A percentile compares a stretch with the other conserved stretches of the same genome.
Conservation (phyloP, 2,329 filamentous ascomycete genomes). For the Ustilaginoidea virens region DNA sequence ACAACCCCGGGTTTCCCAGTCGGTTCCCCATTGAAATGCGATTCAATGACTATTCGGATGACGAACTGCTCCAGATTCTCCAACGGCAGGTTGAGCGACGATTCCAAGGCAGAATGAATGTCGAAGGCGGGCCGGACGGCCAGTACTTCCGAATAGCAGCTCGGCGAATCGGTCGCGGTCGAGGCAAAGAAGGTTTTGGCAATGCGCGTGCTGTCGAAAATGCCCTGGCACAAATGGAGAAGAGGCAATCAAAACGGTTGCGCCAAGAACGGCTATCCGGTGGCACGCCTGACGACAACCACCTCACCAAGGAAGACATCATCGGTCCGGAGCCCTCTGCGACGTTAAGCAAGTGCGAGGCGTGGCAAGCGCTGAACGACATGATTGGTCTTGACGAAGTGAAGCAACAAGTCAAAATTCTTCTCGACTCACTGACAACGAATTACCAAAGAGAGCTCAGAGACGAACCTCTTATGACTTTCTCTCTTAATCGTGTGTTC, state of each 20-base stretch:
- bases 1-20: constrained; percentile 57
- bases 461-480: constrained; percentile 42
- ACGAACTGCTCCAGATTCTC: constrained; percentile 48
- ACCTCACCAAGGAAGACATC: constrained; percentile 50
- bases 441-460: constrained; percentile 53
- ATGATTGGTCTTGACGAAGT: constrained; percentile 46
- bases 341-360: constrained; percentile 32
- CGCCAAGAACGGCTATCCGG: constrained; percentile 25
- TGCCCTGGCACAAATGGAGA: constrained; percentile 31
- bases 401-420: constrained; percentile 40
- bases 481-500: constrained; percentile 53
- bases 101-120: constrained; percentile 38
- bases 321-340: constrained; percentile 51
- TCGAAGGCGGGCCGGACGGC: constrained; percentile 42
- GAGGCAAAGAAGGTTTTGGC: constrained; percentile 53
- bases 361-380: constrained; percentile 41
- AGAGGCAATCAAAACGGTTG: constrained; percentile 44
- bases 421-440: constrained; percentile 44
- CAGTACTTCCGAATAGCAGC: constrained; percentile 49
- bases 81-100: constrained; percentile 34
- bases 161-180: constrained; percentile 43
- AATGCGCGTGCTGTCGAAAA: constrained; percentile 61
- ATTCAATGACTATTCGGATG: constrained; percentile 55
- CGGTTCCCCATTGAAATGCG: constrained; percentile 50
- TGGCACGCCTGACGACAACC: constrained; percentile 34